These are phyloP conservation scores for Epipyxis sp. DNA, from an alignment of 108 stramenopile species.

Conservation along the genomic window DNA sequence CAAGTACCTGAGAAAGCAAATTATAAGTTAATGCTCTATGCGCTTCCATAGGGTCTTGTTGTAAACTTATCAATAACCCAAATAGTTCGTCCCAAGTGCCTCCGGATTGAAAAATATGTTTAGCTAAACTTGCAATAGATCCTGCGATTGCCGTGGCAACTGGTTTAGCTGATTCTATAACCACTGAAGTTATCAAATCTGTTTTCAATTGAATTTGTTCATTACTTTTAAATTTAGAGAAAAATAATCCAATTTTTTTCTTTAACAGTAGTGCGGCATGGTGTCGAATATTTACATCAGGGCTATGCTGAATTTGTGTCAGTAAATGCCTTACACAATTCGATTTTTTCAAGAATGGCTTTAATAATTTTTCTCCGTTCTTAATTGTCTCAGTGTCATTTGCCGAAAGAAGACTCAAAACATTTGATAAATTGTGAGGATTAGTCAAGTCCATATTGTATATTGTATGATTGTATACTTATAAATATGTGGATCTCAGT, in stretches of 20 bases:
- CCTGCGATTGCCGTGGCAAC: conserved; percentile 29
- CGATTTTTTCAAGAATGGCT: conserved; percentile 11
- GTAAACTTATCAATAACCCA: background rate
- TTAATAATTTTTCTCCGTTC: background rate
- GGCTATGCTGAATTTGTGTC: background rate
- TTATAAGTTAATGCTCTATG: background rate
- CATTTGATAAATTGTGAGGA: background rate
- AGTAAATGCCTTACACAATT: background rate
- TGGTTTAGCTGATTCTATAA: background rate
- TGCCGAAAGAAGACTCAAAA: background rate
- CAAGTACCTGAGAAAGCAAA: conserved; percentile 8
- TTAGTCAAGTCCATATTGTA: conserved; percentile 7
- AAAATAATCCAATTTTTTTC: conserved; percentile 13
- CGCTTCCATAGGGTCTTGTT: background rate
- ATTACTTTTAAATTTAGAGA: background rate
- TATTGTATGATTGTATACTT: background rate
- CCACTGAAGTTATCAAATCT: background rate
- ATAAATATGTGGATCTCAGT: no score
- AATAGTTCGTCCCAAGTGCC: conserved; percentile 17
- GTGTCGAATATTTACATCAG: conserved; percentile 8
- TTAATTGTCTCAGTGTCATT: conserved; percentile 25
- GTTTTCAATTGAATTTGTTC: conserved; percentile 7
- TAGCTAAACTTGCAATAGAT: background rate
- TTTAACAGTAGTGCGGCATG: conserved; percentile 20
- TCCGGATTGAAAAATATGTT: background rate